Conservation (phyloP, 192 early-diverging fungal species). For the Phlyctochytrium arcticum region DNA sequence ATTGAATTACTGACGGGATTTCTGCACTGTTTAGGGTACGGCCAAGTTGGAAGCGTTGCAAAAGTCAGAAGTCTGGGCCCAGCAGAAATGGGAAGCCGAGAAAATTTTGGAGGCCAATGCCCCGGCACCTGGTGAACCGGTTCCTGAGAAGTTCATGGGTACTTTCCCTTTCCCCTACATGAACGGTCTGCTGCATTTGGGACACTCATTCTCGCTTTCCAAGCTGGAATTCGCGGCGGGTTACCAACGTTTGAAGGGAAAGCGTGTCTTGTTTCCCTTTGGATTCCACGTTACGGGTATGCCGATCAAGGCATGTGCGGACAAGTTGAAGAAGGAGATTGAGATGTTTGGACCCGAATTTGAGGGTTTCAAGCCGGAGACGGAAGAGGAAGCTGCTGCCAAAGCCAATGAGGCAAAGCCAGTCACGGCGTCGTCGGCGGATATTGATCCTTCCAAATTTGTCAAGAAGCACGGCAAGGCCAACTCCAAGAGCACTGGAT, state of each 20-base stretch:
- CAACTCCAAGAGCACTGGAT: constrained; percentile 75
- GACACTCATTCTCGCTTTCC: constrained; percentile 93
- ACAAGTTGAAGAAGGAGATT: constrained; percentile 80
- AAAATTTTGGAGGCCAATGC: constrained; percentile 84
- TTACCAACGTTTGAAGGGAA: constrained; percentile 91
- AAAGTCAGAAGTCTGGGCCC: constrained; percentile 33
- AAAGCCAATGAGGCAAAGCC: neutral
- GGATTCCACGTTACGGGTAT: constrained; percentile 99
- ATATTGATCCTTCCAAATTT: constrained; percentile 58
- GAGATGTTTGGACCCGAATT: constrained; percentile 79
- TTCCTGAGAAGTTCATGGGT: constrained; percentile 86
- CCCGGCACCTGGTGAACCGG: constrained; percentile 59
- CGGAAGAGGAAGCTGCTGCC: constrained; percentile 12
- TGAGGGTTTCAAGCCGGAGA: constrained; percentile 33
- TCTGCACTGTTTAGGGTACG: neutral
- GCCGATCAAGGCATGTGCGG: constrained; percentile 96
- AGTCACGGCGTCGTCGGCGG: constrained; percentile 9
- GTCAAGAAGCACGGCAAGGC: constrained; percentile 79
- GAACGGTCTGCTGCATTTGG: constrained; percentile 77
- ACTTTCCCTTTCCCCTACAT: constrained; percentile 97
- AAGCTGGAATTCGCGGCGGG: constrained; percentile 96
- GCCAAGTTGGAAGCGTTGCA: constrained; percentile 18
- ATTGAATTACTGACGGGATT: neutral
- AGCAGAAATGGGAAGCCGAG: constrained; percentile 72
- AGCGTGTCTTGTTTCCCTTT: constrained; percentile 86